Conservation (phyloP, 2,329 filamentous ascomycete species). For the Alternaria arbusti region DNA sequence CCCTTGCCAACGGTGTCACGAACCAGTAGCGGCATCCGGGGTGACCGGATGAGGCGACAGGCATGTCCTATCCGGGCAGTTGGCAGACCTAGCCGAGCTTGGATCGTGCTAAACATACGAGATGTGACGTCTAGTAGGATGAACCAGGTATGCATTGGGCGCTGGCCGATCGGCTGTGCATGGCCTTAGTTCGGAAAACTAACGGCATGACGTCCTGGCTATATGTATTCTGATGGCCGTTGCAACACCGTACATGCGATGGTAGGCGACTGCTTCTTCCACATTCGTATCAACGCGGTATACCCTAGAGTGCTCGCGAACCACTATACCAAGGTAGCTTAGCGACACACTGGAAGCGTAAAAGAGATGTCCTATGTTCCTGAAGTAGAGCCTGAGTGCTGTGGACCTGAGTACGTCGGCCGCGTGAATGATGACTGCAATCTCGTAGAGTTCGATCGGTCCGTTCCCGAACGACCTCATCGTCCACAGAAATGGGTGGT, state of each 20-base stretch:
- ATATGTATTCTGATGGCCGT: not conserved
- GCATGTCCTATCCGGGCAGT: not conserved
- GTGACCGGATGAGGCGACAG: not conserved
- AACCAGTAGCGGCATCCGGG: not conserved
- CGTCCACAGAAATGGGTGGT: not conserved
- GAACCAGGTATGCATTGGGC: not conserved
- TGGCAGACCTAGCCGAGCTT: not conserved
- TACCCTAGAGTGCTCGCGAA: not conserved
- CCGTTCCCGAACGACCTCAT: not conserved
- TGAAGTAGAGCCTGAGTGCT: not conserved
- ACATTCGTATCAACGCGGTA: not conserved
- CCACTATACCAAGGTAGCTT: too few species aligned
- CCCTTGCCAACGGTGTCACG: not conserved
- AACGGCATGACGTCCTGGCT: not conserved
- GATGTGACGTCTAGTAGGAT: slow-evolving; percentile 6
- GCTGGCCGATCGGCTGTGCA: not conserved
- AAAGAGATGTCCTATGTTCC: not conserved
- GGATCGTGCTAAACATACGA: slow-evolving; percentile 1
- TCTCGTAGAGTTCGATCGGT: not conserved
- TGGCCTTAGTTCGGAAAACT: not conserved
- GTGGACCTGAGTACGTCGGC: not conserved
- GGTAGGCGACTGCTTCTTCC: not conserved
- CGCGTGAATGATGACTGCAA: not conserved
- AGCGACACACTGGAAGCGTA: not conserved
- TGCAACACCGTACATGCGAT: not conserved